A percentile compares a stretch with the other conserved stretches of the same genome.
These are phyloP conservation scores for Leccinum longicurvipes DNA, from an alignment of 768 basidiomycete species.

Conservation along the genomic window DNA sequence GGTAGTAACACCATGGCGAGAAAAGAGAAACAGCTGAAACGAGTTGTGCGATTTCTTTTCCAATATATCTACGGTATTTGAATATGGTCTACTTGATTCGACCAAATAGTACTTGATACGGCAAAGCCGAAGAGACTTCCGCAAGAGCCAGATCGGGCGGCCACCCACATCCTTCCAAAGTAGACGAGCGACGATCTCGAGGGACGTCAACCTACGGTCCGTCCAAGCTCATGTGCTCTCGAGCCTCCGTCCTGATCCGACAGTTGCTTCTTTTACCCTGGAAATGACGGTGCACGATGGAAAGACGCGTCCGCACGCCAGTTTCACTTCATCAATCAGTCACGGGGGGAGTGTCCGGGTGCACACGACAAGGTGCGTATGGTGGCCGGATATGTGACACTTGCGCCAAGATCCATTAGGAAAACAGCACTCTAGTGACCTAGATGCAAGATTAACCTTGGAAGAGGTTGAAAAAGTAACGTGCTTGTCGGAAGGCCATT, in stretches of 20 bases:
- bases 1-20: neutral
- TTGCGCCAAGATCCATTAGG: slow-evolving; percentile 14
- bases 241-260: slow-evolving; percentile 7
- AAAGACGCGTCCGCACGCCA: neutral
- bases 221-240: slow-evolving; percentile 1
- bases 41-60: slow-evolving; percentile 5
- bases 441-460: slow-evolving; percentile 27
- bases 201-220: slow-evolving; percentile 8
- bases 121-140: neutral
- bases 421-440: neutral
- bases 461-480: slow-evolving; percentile 8
- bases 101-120: neutral
- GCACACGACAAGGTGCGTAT: neutral
- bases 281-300: neutral
- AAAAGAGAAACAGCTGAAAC: neutral
- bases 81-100: slow-evolving; percentile 2
- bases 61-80: slow-evolving; percentile 3
- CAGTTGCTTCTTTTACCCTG: slow-evolving; percentile 4
- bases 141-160: slow-evolving; percentile 16
- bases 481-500: slow-evolving; percentile 14
- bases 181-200: slow-evolving; percentile 9
- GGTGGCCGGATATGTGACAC: neutral
- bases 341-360: neutral
- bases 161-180: slow-evolving; percentile 24
- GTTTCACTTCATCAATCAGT: neutral